Conservation (phyloP, 768 basidiomycete species). For the Macrolepiota fuliginosa region DNA sequence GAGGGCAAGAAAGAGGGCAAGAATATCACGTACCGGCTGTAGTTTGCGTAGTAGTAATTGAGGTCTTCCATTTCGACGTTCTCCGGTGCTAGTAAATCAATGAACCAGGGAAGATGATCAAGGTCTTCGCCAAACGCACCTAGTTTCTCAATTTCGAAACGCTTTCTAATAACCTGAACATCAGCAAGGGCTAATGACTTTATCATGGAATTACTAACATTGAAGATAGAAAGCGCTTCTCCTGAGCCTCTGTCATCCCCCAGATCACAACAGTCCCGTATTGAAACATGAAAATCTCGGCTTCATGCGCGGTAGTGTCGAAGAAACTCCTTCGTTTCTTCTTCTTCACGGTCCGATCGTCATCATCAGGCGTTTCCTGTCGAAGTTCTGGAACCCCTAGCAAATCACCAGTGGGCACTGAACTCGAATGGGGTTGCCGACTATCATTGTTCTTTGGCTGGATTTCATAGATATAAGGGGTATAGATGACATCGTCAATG, state of each 20-base stretch:
- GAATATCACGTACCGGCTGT: slow-evolving; percentile 67
- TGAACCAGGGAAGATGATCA: slow-evolving; percentile 10
- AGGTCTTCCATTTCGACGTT: slow-evolving; percentile 96
- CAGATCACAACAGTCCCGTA: slow-evolving; percentile 96
- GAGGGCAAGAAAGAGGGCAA: not conserved
- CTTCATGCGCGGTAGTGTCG: slow-evolving; percentile 61
- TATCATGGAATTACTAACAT: slow-evolving; percentile 54
- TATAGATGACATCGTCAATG: slow-evolving; percentile 94
- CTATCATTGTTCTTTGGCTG: slow-evolving; percentile 29
- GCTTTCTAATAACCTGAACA: slow-evolving; percentile 56
- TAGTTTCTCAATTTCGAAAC: slow-evolving; percentile 90
- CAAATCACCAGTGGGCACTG: slow-evolving; percentile 60
- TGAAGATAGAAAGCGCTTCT: slow-evolving; percentile 85
- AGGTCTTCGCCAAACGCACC: slow-evolving; percentile 34
- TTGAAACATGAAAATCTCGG: slow-evolving; percentile 91
- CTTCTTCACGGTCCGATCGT: slow-evolving; percentile 32
- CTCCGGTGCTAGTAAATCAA: slow-evolving; percentile 59
- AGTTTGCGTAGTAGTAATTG: slow-evolving; percentile 96
- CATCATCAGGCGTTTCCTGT: slow-evolving; percentile 29
- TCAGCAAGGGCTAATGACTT: slow-evolving; percentile 14
- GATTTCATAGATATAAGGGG: slow-evolving; percentile 82
- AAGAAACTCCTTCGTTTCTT: slow-evolving; percentile 62
- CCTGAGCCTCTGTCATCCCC: slow-evolving; percentile 95
- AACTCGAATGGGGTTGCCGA: slow-evolving; percentile 19
- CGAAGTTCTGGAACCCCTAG: slow-evolving; percentile 75